Conservation (phyloP, 768 basidiomycete species). For the Russula sp. region DNA sequence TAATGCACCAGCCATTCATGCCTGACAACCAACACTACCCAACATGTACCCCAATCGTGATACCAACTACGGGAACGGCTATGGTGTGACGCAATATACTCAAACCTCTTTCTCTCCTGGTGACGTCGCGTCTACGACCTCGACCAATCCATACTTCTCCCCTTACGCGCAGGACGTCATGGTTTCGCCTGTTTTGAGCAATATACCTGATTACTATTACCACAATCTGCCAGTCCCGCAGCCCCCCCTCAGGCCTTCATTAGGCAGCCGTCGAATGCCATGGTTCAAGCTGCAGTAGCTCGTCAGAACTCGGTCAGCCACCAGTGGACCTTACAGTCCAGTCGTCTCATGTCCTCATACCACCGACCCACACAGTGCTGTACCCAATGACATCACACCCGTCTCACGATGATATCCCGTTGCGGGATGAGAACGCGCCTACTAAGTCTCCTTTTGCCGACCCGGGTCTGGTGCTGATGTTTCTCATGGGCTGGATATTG, state of each 20-base stretch:
- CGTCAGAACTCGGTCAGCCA: conserved; percentile 26
- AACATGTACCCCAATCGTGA: conserved; percentile 12
- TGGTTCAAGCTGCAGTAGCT: conserved; percentile 1
- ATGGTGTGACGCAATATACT: conserved; percentile 29
- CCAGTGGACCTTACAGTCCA: conserved; percentile 14
- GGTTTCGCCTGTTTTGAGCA: conserved; percentile 31
- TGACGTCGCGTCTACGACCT: conserved; percentile 27
- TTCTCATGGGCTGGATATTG: conserved; percentile 17
- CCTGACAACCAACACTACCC: background rate
- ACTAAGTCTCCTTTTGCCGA: conserved; percentile 31
- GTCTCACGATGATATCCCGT: background rate
- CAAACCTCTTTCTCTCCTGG: conserved; percentile 25
- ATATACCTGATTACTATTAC: conserved; percentile 18
- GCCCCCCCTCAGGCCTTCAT: conserved; percentile 15
- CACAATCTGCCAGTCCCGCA: background rate
- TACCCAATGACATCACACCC: background rate
- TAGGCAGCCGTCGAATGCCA: conserved; percentile 17
- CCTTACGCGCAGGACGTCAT: conserved; percentile 38
- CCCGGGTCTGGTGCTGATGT: conserved; percentile 9
- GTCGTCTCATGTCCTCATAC: conserved; percentile 12
- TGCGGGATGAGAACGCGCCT: conserved; percentile 11
- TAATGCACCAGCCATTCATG: no score
- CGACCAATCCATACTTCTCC: conserved; percentile 37
- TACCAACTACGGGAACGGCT: conserved; percentile 9
- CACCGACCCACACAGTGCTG: conserved; percentile 26